Evolutionary conservation across 352 stramenopile species (phyloP), one percentile per base, ranked within the genome.

Genomic region (Phytophthora niederhauseri): DNA sequence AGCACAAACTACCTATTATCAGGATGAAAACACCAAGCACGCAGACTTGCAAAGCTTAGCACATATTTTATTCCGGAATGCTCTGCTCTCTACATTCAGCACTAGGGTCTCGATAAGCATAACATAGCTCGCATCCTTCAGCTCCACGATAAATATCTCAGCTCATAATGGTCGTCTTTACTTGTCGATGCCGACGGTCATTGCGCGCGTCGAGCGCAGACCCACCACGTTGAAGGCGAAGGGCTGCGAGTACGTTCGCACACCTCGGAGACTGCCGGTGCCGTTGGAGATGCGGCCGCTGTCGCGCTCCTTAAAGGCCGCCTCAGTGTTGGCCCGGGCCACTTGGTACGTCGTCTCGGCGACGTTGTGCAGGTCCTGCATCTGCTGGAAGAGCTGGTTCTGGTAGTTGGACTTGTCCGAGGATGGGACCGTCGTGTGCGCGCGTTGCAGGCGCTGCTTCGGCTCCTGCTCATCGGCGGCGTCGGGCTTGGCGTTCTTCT

Each of bases 321-420:
- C 68, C 53, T 89, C 77, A 2, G 76, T 88, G 63, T 89, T 93
- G 19, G 80, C 73, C 63, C 80, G 63, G 2, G 81, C 72, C 34
- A 88, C 78, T 62, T 90, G 79, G 71, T 90, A 91, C 64, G 85
- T 91, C 22, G 70, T 81, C 73, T 93, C 85, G 3, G 72, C 82
- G 20, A 80, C 76, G 64, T 76, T 76, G 53, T 80, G 85, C 53
- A 93, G 67, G 66, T 90, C 80, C 61, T 89, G 82, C 85, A 93
- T 91, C 64, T 90, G 85, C 68, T 84, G 75, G 73, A 81, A 85
- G 46, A 93, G 76, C 70, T 91, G 77, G 68, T 83, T 80, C 71
- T 93, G 81, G 56, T 90, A 88, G 57, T 66, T 75, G 28, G 52
- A 24, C 15, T 24, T 57, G 12, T 45, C 64, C 6, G 63, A 64